Evolutionary conservation across 176 grass and related monocot genomes (phyloP).

Genomic region (Raddia distichophylla): DNA sequence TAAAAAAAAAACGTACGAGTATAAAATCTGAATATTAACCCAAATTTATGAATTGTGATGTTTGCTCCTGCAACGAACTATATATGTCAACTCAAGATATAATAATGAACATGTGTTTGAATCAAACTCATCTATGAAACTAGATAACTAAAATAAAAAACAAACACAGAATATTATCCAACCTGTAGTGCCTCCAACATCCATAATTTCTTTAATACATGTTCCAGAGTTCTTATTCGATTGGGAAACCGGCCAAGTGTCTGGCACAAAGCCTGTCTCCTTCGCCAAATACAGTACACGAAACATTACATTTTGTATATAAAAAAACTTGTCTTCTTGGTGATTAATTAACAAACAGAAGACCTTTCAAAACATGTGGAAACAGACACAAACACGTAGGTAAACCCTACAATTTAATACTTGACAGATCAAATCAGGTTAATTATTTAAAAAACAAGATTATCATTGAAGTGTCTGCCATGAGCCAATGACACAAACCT

Average conservation of each 20-base stretch:
- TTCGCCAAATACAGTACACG: conserved; percentile 23
- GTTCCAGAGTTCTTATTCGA: not conserved
- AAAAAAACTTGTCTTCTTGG: conserved; percentile 2
- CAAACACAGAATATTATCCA: conserved; percentile 12
- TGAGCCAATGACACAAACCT: conserved; percentile 33
- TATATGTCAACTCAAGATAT: conserved; percentile 34
- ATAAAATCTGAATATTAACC: not conserved
- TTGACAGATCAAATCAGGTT: not conserved
- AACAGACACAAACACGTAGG: conserved; percentile 34
- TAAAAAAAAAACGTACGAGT: not conserved
- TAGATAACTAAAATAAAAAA: not conserved
- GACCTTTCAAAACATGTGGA: conserved; percentile 35
- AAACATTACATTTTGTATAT: conserved; percentile 28
- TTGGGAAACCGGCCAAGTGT: conserved; percentile 18
- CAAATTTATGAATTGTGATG: not conserved
- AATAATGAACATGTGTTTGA: conserved; percentile 7
- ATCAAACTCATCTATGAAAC: not conserved
- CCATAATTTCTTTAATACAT: not conserved
- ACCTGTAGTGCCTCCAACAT: not conserved
- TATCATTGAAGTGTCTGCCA: conserved; percentile 1
- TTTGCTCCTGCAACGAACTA: not conserved
- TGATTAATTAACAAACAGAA: not conserved
- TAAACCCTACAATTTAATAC: conserved; percentile 17
- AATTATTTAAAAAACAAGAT: not conserved
- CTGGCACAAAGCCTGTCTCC: conserved; percentile 16